These are phyloP conservation scores for Nematocida ironsii DNA, from an alignment of 371 early-diverging fungal genomes.

Conservation along the genomic window DNA sequence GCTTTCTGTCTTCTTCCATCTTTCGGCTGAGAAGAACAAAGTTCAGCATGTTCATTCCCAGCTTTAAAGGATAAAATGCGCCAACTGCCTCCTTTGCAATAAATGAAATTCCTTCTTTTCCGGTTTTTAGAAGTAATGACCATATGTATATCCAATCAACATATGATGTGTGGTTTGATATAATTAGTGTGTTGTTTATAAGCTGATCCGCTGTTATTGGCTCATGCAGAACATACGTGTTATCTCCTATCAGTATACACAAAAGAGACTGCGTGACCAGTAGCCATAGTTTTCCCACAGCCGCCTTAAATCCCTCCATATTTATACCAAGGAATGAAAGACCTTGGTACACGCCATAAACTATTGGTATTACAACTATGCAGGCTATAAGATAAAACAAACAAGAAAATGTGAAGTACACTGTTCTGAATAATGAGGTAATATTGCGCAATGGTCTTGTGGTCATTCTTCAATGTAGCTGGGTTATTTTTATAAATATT, in stretches of 20 bases:
- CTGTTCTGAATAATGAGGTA: background rate
- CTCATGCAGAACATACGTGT: slow-evolving; percentile 26
- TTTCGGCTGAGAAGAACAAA: slow-evolving; percentile 66
- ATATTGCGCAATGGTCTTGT: slow-evolving; percentile 4
- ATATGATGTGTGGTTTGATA: slow-evolving; percentile 51
- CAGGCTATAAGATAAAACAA: slow-evolving; percentile 32
- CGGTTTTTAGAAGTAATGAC: slow-evolving; percentile 3
- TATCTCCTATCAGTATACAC: slow-evolving; percentile 36
- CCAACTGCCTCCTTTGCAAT: slow-evolving; percentile 41
- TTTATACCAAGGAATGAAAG: background rate
- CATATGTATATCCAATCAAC: slow-evolving; percentile 52
- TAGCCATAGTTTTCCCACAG: slow-evolving; percentile 40
- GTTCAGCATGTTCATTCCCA: slow-evolving; percentile 62
- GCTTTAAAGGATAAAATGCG: slow-evolving; percentile 1
- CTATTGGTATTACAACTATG: slow-evolving; percentile 29
- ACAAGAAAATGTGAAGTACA: slow-evolving; percentile 18
- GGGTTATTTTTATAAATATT: slow-evolving; percentile 12
- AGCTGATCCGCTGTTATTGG: background rate
- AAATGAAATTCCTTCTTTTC: slow-evolving; percentile 18
- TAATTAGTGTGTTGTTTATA: slow-evolving; percentile 1
- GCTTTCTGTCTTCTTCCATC: slow-evolving; percentile 55
- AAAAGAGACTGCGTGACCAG: slow-evolving; percentile 19
- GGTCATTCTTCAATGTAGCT: background rate
- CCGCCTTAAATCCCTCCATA: slow-evolving; percentile 1
- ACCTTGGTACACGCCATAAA: background rate